Evolutionary conservation across 2,329 filamentous ascomycete genomes (phyloP), one percentile per base, ranked within the genome.

Genomic region (Lachnellula occidentalis): DNA sequence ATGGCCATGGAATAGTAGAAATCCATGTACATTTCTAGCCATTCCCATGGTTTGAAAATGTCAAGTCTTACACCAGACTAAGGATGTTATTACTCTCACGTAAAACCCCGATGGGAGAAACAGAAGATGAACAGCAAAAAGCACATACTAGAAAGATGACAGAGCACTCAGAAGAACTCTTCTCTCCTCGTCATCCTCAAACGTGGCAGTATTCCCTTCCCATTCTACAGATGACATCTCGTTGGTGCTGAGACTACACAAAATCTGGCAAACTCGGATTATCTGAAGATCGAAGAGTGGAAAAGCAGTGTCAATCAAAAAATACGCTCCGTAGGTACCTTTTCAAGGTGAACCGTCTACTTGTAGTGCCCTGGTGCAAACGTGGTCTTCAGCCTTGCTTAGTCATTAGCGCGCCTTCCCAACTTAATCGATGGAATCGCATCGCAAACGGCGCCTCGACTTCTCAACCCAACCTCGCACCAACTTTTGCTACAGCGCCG

Each of bases 141-240:
- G 19, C 34, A 79, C 86, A 73, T 77, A 96, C 91, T 86, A 80
- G 71, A 94, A 97, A 11, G 92, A 96, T 74, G 96, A 90, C 51
- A 97, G 73, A 2, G 91, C 86, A 49, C 84, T 85, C 70, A 88
- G 89, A 9, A 97, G 79, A 48, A 95, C 90, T 58, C 79, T 79
- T 48, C 84, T 77, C 73, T 99, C 92, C 60, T 95, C 90, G 0
- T 85, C 83, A 64, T 96, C 91, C 34, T 55, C 55, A 41, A 58
- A 54, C 9, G 58, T 53, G 22, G 65, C 56, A 15, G 85, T 83
- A 50, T 86, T 77, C 2, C 82, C 84, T 71, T 64, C 61, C 61
- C 61, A 64, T 24, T 63, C 59, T 15, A 51, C 27, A 27, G 48
- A 48, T 31, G 55, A 55, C 61, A 55, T 58, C 17, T 34, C 4